Evolutionary conservation across 345 rosid genomes (phyloP).

Genomic region (rapeseed (Brassica napus)): DNA sequence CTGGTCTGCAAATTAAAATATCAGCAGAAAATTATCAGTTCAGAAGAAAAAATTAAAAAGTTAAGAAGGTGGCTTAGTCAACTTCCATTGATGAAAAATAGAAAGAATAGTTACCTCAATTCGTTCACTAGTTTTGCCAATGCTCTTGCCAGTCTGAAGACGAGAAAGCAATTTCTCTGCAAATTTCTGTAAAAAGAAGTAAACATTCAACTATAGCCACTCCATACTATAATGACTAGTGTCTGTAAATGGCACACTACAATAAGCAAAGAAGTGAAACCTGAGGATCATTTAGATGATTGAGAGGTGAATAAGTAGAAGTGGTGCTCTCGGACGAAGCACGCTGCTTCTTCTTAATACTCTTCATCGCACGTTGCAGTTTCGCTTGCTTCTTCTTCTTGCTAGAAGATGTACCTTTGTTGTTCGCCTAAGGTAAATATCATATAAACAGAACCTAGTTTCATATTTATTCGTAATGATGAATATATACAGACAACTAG

Average conservation of each 20-base stretch:
- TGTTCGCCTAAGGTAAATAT: conserved; percentile 62
- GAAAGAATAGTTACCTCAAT: conserved; percentile 59
- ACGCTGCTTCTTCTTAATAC: conserved; percentile 83
- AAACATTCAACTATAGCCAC: background rate
- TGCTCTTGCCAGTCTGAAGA: conserved; percentile 69
- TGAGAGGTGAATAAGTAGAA: conserved; percentile 73
- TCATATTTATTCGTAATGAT: no score
- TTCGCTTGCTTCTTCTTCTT: conserved; percentile 98
- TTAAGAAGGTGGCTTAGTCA: background rate
- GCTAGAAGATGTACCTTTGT: conserved; percentile 81
- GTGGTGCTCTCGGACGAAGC: conserved; percentile 51
- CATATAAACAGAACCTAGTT: conserved; percentile 1
- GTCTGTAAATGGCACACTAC: background rate
- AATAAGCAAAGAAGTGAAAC: conserved; percentile 40
- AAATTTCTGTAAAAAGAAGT: conserved; percentile 59
- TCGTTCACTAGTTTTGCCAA: conserved; percentile 50
- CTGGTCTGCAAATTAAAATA: conserved; percentile 55
- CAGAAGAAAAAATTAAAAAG: no score
- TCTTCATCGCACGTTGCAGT: conserved; percentile 72
- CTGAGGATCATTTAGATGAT: conserved; percentile 87
- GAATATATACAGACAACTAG: no score
- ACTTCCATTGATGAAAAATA: background rate
- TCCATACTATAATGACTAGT: background rate
- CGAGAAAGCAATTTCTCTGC: conserved; percentile 84
- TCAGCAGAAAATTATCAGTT: background rate